Percentiles rank a stretch among this genome's conserved stretches.
Conservation (phyloP, 176 grass and related monocot genomes). For the Chloris gayana region DNA sequence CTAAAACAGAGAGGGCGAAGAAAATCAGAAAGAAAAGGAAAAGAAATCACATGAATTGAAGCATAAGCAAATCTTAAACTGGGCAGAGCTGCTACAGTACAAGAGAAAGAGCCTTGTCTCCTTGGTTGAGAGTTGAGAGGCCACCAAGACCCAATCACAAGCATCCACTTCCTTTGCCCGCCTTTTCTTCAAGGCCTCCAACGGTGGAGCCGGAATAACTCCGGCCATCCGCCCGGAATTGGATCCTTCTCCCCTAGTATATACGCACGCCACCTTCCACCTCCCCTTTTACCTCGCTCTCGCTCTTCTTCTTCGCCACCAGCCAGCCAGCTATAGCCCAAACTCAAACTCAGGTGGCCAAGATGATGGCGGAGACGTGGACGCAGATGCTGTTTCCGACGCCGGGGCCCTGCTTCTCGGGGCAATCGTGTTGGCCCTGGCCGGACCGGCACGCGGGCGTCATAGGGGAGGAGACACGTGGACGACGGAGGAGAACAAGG, state of each 20-base stretch:
- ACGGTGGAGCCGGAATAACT: conserved; percentile 63
- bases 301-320: conserved; percentile 18
- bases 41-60: neutral
- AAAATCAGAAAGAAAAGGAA: neutral
- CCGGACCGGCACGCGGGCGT: conserved; percentile 17
- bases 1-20: neutral
- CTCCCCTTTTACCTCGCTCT: conserved; percentile 31
- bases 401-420: conserved; percentile 50
- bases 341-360: conserved; percentile 16
- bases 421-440: conserved; percentile 42
- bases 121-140: conserved; percentile 43
- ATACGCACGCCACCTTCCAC: conserved; percentile 46
- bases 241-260: conserved; percentile 33
- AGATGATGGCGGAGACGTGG: conserved; percentile 81
- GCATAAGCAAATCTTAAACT: neutral
- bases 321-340: neutral
- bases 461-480: conserved; percentile 33
- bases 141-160: conserved; percentile 57
- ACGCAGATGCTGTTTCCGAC: conserved; percentile 65
- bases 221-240: conserved; percentile 41
- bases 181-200: conserved; percentile 45
- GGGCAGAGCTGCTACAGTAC: neutral
- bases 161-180: conserved; percentile 40
- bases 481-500: conserved; percentile 88
- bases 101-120: neutral